A percentile compares a stretch with the other conserved stretches of the same genome.
These are phyloP conservation scores for Lepiota brunneoincarnata DNA, from an alignment of 768 basidiomycete genomes.

Conservation along the genomic window DNA sequence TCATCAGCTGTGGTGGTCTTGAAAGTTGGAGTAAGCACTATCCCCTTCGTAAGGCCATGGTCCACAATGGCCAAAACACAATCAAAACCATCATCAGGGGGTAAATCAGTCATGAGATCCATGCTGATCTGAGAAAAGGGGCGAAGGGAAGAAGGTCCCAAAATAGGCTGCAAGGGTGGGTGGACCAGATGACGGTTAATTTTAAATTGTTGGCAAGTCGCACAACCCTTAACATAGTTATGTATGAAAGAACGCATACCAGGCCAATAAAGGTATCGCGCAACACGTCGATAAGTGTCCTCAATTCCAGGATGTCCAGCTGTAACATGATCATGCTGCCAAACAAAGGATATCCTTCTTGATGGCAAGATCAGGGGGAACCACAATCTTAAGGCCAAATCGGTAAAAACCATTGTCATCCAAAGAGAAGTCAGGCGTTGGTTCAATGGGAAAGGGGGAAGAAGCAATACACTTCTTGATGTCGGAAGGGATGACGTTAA, in stretches of 20 bases:
- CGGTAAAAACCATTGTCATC: no score
- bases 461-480: no score
- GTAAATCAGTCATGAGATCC: slow-evolving; percentile 22
- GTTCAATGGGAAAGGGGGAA: no score
- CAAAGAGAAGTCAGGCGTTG: no score
- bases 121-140: slow-evolving; percentile 14
- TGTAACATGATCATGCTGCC: no score
- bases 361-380: no score
- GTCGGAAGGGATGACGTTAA: background rate
- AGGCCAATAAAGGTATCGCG: slow-evolving; percentile 7
- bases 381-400: no score
- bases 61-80: slow-evolving; percentile 23
- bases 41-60: slow-evolving; percentile 26
- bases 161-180: slow-evolving; percentile 5
- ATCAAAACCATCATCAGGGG: slow-evolving; percentile 13
- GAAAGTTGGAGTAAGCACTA: slow-evolving; percentile 18
- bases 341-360: no score
- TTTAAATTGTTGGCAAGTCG: slow-evolving; percentile 11
- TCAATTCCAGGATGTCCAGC: no score
- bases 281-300: no score
- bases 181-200: slow-evolving; percentile 11
- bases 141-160: background rate
- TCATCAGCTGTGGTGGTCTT: slow-evolving; percentile 14
- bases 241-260: slow-evolving; percentile 3
- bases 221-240: slow-evolving; percentile 10